A percentile compares a stretch with the other conserved stretches of the same genome.
These are phyloP conservation scores for Aspergillus sergii DNA, from an alignment of 2,329 filamentous ascomycete species.

Conservation along the genomic window DNA sequence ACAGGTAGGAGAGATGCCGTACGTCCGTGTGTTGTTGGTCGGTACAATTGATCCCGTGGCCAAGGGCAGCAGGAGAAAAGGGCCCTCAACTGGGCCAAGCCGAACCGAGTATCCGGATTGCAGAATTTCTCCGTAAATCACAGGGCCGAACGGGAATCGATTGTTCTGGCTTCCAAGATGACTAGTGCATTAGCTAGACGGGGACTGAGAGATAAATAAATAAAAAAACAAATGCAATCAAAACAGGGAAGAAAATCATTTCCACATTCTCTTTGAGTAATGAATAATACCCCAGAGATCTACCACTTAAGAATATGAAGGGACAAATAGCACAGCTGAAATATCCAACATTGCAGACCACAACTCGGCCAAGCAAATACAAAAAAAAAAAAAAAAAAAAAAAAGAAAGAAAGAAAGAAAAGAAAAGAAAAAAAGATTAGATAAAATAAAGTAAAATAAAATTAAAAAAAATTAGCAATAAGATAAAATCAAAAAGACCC, in stretches of 20 bases:
- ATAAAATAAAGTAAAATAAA: neutral
- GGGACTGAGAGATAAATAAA: neutral
- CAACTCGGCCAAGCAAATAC: neutral
- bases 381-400: no score
- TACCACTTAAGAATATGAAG: neutral
- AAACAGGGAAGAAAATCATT: neutral
- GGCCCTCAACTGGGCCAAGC: conserved; percentile 11
- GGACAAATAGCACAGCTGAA: neutral
- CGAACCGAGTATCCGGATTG: conserved; percentile 18
- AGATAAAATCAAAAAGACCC: neutral
- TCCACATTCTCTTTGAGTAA: neutral
- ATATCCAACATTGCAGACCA: neutral
- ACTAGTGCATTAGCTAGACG: neutral
- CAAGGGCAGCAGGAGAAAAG: neutral
- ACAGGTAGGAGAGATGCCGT: neutral
- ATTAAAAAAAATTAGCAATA: neutral
- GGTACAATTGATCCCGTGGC: conserved; percentile 19
- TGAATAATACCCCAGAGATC: neutral
- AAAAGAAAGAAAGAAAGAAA: neutral
- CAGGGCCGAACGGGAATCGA: conserved; percentile 12
- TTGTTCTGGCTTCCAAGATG: conserved; percentile 2
- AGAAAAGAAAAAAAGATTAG: neutral
- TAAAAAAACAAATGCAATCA: neutral
- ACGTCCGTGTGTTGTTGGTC: conserved; percentile 1
- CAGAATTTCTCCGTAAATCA: conserved; percentile 28